Percentiles rank a stretch among this genome's conserved stretches.
Conservation (phyloP, 2,329 filamentous ascomycete genomes). For the Metarhizium rileyi region DNA sequence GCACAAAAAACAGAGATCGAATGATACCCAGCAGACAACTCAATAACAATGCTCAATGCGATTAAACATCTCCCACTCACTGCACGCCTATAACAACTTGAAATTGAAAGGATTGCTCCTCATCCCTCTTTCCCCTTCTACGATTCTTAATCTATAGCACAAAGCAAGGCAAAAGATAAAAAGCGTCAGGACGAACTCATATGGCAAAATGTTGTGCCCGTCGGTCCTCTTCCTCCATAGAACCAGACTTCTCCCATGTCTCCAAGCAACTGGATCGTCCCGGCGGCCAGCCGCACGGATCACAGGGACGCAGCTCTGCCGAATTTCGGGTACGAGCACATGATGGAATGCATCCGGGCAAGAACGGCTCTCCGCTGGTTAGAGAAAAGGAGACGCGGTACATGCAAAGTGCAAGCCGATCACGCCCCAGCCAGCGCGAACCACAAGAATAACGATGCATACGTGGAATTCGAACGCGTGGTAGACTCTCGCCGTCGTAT, state of each 20-base stretch:
- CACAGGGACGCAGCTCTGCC: slow-evolving; percentile 11
- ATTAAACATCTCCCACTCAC: background rate
- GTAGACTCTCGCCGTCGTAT: slow-evolving; percentile 10
- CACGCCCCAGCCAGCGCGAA: slow-evolving; percentile 16
- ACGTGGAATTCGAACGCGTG: slow-evolving; percentile 22
- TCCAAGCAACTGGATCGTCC: slow-evolving; percentile 7
- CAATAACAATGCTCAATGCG: background rate
- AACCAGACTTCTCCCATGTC: slow-evolving; percentile 7
- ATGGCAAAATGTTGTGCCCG: background rate
- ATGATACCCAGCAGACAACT: slow-evolving; percentile 10
- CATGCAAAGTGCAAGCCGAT: slow-evolving; percentile 13
- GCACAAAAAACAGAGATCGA: slow-evolving; percentile 24
- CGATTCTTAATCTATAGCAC: background rate
- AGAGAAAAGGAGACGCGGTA: slow-evolving; percentile 16
- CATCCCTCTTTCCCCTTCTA: background rate
- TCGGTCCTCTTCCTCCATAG: slow-evolving; percentile 1
- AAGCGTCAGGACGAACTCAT: slow-evolving; percentile 5
- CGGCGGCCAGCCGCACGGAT: slow-evolving; percentile 6
- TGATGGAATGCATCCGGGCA: slow-evolving; percentile 19
- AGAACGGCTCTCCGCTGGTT: slow-evolving; percentile 18
- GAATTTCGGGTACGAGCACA: slow-evolving; percentile 18
- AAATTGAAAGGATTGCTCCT: background rate
- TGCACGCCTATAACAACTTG: background rate
- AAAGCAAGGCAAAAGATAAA: slow-evolving; percentile 1
- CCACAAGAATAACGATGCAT: slow-evolving; percentile 20